A percentile compares a stretch with the other conserved stretches of the same genome.
Evolutionary conservation across 768 basidiomycete genomes (phyloP).

Genomic region (Hortiboletus flavorubellus): DNA sequence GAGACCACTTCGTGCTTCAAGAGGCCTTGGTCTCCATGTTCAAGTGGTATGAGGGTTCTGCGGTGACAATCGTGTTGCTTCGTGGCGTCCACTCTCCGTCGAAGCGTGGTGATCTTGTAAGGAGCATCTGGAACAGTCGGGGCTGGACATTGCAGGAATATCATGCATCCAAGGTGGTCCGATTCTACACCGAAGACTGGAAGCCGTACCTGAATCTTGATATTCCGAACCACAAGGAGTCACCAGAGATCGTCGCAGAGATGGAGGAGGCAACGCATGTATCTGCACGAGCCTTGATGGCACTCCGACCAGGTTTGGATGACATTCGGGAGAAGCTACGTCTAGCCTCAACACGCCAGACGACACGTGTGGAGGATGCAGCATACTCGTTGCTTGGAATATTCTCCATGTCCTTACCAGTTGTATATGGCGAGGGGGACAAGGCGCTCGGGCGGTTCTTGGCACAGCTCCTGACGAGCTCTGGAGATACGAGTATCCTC

Average conservation of each 20-base stretch:
- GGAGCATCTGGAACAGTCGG: not conserved
- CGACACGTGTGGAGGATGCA: not conserved
- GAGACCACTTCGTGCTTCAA: not conserved
- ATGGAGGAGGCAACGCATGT: not conserved
- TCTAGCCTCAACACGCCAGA: constrained; percentile 1
- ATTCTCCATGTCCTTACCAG: not conserved
- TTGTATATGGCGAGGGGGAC: not conserved
- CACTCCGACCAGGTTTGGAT: not conserved
- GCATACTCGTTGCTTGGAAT: not conserved
- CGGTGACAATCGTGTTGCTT: not conserved
- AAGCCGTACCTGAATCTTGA: not conserved
- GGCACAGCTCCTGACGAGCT: not conserved
- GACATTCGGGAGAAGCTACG: not conserved
- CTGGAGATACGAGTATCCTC: not conserved
- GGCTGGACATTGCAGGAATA: not conserved
- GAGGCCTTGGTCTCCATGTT: not conserved
- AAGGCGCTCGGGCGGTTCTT: not conserved
- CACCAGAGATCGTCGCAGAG: not conserved
- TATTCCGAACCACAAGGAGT: not conserved
- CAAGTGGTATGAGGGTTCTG: not conserved
- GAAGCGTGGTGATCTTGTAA: not conserved
- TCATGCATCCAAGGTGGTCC: not conserved
- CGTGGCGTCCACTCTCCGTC: not conserved
- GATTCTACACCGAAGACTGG: not conserved
- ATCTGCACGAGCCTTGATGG: not conserved